A percentile compares a stretch with the other conserved stretches of the same genome.
Conservation (phyloP, 2,329 filamentous ascomycete genomes). For the Colletotrichum salicis region DNA sequence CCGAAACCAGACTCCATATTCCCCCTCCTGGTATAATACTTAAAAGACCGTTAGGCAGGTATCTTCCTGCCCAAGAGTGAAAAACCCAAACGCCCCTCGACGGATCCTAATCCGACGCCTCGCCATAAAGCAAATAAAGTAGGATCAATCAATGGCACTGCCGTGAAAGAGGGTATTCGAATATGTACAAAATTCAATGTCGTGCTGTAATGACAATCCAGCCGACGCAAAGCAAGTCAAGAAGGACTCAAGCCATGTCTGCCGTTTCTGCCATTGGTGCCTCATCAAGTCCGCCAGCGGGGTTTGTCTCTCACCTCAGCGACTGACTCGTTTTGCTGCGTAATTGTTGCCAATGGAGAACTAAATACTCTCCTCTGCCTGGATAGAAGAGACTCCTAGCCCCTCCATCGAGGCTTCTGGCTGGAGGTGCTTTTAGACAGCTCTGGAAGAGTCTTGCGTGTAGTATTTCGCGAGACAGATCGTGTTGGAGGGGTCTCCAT, state of each 20-base stretch:
- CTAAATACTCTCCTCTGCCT: slow-evolving; percentile 4
- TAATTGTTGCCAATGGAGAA: background rate
- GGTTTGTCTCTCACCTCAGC: slow-evolving; percentile 12
- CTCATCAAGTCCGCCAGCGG: slow-evolving; percentile 33
- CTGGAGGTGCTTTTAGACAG: slow-evolving; percentile 45
- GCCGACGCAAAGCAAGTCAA: background rate
- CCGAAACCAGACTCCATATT: slow-evolving; percentile 23
- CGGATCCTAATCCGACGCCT: slow-evolving; percentile 28
- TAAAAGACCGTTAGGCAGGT: slow-evolving; percentile 27
- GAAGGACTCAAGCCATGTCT: background rate
- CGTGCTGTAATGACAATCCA: background rate
- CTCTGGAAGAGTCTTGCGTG: slow-evolving; percentile 50
- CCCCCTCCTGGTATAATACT: slow-evolving; percentile 29
- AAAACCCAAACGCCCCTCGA: slow-evolving; percentile 4
- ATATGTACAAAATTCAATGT: slow-evolving; percentile 28
- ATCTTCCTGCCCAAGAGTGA: slow-evolving; percentile 10
- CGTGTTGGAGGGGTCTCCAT: slow-evolving; percentile 60
- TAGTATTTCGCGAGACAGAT: slow-evolving; percentile 56
- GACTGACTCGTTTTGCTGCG: background rate
- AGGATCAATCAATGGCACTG: slow-evolving; percentile 23
- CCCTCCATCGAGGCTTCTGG: slow-evolving; percentile 62
- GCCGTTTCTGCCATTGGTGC: background rate
- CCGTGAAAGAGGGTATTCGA: slow-evolving; percentile 23
- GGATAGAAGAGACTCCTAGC: slow-evolving; percentile 38
- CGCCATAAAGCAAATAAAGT: slow-evolving; percentile 27